phyloP scores from a whole-genome alignment of 345 rosid species.

The Arabis alpina region DNA sequence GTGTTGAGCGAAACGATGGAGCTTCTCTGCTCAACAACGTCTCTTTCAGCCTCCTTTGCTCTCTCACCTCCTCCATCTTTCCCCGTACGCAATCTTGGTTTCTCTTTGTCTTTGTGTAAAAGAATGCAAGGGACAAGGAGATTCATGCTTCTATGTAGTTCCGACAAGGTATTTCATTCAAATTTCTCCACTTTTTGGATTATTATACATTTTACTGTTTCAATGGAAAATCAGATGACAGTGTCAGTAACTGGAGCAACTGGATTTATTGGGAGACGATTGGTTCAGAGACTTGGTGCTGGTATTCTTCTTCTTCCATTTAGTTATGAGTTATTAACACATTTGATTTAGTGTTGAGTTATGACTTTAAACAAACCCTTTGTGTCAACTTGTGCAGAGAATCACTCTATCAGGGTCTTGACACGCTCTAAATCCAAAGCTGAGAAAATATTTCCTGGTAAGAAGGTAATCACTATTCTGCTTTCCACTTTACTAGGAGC shows the following conservation, averaged over 20 bases:
- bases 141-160: constrained; percentile 50
- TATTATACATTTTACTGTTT: constrained; percentile 1
- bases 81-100: constrained; percentile 35
- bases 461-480: constrained; percentile 67
- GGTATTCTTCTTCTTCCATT: constrained; percentile 47
- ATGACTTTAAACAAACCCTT: too few species aligned
- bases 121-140: constrained; percentile 40
- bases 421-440: constrained; percentile 92
- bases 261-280: constrained; percentile 82
- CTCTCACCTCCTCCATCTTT: constrained; percentile 48
- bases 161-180: constrained; percentile 57
- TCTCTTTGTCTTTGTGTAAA: neutral
- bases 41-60: constrained; percentile 63
- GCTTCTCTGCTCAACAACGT: constrained; percentile 47
- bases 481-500: too few species aligned
- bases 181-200: neutral
- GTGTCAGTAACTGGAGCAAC: constrained; percentile 95
- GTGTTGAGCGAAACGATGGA: constrained; percentile 44
- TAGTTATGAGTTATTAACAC: too few species aligned
- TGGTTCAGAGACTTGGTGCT: constrained; percentile 80
- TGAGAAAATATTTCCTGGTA: constrained; percentile 90
- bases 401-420: constrained; percentile 69
- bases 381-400: constrained; percentile 50
- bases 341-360: too few species aligned
- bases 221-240: constrained; percentile 59